Evolutionary conservation across 2,329 filamentous ascomycete genomes (phyloP).

Genomic region (Penicillium crustosum): DNA sequence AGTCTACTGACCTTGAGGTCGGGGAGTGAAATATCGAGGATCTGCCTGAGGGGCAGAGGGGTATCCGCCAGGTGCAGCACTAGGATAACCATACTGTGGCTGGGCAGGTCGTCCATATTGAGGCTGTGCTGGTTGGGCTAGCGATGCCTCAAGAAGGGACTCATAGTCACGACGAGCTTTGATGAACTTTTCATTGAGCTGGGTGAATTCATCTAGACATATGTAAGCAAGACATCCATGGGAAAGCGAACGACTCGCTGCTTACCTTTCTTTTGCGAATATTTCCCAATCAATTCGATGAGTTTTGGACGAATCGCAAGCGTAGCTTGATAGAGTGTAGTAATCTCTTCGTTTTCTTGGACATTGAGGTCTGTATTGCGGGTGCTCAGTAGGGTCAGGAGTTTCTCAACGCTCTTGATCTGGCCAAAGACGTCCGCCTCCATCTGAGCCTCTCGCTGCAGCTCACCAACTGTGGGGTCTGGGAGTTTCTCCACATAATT

Average conservation of each 20-base stretch:
- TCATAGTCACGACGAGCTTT: slow-evolving; percentile 97
- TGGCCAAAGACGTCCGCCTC: slow-evolving; percentile 77
- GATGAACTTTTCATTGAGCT: slow-evolving; percentile 99
- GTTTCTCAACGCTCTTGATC: slow-evolving; percentile 74
- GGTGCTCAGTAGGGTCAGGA: slow-evolving; percentile 87
- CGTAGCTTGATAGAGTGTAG: slow-evolving; percentile 84
- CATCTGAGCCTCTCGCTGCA: slow-evolving; percentile 95
- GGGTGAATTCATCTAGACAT: slow-evolving; percentile 84
- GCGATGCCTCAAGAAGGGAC: slow-evolving; percentile 89
- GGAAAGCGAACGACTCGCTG: neutral
- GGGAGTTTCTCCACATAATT: slow-evolving; percentile 98
- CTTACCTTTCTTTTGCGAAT: slow-evolving; percentile 96
- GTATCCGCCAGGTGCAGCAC: slow-evolving; percentile 33
- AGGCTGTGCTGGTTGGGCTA: slow-evolving; percentile 85
- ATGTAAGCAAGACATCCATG: slow-evolving; percentile 15
- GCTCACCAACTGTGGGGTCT: slow-evolving; percentile 89
- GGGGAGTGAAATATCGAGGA: slow-evolving; percentile 67
- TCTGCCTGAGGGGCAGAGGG: slow-evolving; percentile 54
- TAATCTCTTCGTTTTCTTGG: slow-evolving; percentile 96
- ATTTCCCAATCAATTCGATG: slow-evolving; percentile 97
- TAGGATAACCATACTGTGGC: slow-evolving; percentile 37
- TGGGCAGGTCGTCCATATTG: slow-evolving; percentile 65
- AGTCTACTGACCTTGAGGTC: slow-evolving; percentile 38
- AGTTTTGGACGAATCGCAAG: slow-evolving; percentile 92
- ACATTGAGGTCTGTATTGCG: slow-evolving; percentile 76